Evolutionary conservation across 1,139 yeast genomes (phyloP), one percentile per base, ranked within the genome.

Genomic region (Candida mesenterica): DNA sequence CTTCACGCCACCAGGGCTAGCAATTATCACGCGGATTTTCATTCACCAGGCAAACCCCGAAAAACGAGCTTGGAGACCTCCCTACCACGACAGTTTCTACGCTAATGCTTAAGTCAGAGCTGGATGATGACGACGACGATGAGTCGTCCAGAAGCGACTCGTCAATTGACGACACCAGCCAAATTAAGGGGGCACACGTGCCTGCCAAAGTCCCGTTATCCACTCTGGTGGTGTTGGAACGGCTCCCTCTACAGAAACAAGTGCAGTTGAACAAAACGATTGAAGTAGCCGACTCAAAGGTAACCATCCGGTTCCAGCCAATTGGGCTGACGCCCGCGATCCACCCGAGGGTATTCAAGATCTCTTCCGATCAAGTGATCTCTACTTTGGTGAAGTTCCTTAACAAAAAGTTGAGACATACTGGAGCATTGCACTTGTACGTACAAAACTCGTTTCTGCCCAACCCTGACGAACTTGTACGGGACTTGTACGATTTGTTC

Each of bases 401-500:
- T 24, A 59, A 62, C 30, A 68, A 65, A 45, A 67, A 62, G 38
- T 49, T 78, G 15, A 61, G 60, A 28, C 43, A 61, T 8, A 50
- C 47, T 27, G 52, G 56, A 5, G 50, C 45, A 8, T 39, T 59
- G 12, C 55, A 65, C 40, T 37, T 69, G 24, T 80, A 80, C 46
- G 61, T 80, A 7, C 81, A 76, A 44, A 79, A 73, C 51, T 75
- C 82, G 12, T 77, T 79, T 44, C 74, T 72, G 43, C 85, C 86
- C 1, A 70, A 68, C 27, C 82, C 79, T 0, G 82, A 77, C 44
- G 84, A 79, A 44, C 62, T 54, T 18, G 48, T 79, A 8, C 78
- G 77, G 1, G 72, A 73, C 37, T 55, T 79, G 36, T 74, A 52
- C 46, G 53, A 52, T 15, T 46, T 58, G 31, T 79, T 77, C 50